phyloP scores from a whole-genome alignment of 2,329 filamentous ascomycete species.

The Lecanicillium sp. region DNA sequence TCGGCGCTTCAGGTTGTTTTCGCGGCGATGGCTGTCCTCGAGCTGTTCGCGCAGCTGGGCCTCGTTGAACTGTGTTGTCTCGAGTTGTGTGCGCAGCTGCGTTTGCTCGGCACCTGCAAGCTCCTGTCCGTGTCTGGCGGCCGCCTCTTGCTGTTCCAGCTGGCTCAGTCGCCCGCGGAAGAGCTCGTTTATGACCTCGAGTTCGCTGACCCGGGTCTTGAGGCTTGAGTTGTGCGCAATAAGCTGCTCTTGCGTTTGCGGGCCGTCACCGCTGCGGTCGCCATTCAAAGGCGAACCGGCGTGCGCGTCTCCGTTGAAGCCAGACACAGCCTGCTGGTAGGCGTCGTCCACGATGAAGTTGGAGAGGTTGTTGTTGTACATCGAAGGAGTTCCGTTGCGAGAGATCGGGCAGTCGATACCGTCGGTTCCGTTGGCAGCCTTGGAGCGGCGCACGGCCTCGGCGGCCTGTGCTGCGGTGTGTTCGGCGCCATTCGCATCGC shows the following conservation, averaged over 20 bases:
- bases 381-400: constrained; percentile 69
- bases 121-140: constrained; percentile 55
- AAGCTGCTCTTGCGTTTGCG: constrained; percentile 75
- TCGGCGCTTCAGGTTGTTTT: constrained; percentile 74
- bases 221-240: constrained; percentile 75
- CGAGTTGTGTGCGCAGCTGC: constrained; percentile 51
- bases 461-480: constrained; percentile 49
- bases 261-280: constrained; percentile 61
- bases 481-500: constrained; percentile 55
- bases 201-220: constrained; percentile 91
- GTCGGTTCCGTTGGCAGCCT: constrained; percentile 66
- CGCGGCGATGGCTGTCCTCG: constrained; percentile 70
- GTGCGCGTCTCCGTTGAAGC: constrained; percentile 48
- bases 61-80: constrained; percentile 35
- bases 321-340: constrained; percentile 56
- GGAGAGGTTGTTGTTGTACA: constrained; percentile 69
- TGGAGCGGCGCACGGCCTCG: constrained; percentile 55
- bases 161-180: constrained; percentile 72
- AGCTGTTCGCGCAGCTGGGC: constrained; percentile 53
- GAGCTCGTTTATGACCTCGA: constrained; percentile 88
- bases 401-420: constrained; percentile 73
- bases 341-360: constrained; percentile 73
- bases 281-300: constrained; percentile 44
- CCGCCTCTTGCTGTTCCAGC: constrained; percentile 69
- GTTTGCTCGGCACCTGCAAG: constrained; percentile 50